Percentiles rank a stretch among this genome's conserved stretches.
Conservation (phyloP, 768 basidiomycete genomes). For the Xanthoconium stramineum region DNA sequence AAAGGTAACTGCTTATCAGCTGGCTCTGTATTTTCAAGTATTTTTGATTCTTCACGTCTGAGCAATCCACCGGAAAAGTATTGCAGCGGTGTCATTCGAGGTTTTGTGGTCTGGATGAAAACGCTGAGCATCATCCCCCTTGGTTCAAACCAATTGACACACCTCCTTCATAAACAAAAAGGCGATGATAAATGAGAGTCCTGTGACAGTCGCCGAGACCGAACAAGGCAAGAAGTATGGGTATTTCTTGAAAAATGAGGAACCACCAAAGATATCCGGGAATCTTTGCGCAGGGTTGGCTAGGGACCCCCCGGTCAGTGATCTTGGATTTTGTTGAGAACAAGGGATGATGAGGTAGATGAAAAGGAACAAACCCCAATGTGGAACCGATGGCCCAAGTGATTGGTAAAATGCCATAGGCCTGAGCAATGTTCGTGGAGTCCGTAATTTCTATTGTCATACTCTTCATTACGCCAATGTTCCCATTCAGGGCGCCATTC, state of each 20-base stretch:
- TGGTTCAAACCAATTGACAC: background rate
- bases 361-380: slow-evolving; percentile 44
- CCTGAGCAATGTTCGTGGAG: slow-evolving; percentile 30
- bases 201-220: slow-evolving; percentile 54
- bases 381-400: slow-evolving; percentile 43
- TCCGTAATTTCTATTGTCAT: slow-evolving; percentile 43
- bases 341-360: no score
- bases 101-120: slow-evolving; percentile 14
- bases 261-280: slow-evolving; percentile 54
- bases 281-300: slow-evolving; percentile 66
- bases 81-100: slow-evolving; percentile 11
- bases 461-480: slow-evolving; percentile 48
- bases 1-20: slow-evolving; percentile 39
- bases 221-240: slow-evolving; percentile 76
- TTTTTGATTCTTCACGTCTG: no score
- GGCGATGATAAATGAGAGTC: slow-evolving; percentile 47
- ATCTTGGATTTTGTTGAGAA: slow-evolving; percentile 38
- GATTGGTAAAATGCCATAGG: slow-evolving; percentile 59
- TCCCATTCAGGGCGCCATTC: slow-evolving; percentile 54
- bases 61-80: slow-evolving; percentile 13
- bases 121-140: background rate
- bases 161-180: slow-evolving; percentile 57
- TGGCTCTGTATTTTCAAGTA: background rate
- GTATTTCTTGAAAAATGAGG: slow-evolving; percentile 55
- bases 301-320: slow-evolving; percentile 64